Evolutionary conservation across 208 protist species (phyloP), one percentile per base, ranked within the genome.

Genomic region (Trypanosoma lewisi): DNA sequence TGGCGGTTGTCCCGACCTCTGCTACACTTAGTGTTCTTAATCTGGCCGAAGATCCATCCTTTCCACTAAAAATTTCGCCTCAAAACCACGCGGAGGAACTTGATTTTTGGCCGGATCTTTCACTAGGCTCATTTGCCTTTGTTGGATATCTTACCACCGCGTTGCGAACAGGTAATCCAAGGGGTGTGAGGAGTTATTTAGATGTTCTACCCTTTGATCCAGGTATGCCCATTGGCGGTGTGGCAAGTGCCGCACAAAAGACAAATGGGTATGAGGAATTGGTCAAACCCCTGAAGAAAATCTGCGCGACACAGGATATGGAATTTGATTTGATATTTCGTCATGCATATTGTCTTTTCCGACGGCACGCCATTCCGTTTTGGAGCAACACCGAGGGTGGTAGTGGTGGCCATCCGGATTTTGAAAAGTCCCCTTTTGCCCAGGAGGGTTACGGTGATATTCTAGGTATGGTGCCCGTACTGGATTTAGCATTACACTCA

Each of bases 341-440:
- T 4, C 80, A 84, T 72, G 84, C 85, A 16, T 96, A 92, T 68
- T 92, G 86, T 62, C 85, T 96, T 59, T 92, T 91, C 53, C 79
- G 89, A 0, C 84, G 86, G 9, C 86, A 93, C 64, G 86, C 78
- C 28, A 81, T 96, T 59, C 89, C 89, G 2, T 89, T 96, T 53
- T 96, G 86, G 86, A 80, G 77, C 41, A 66, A 67, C 21, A 85
- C 68, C 25, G 83, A 66, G 25, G 62, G 44, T 0, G 73, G 72
- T 37, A 78, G 85, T 61, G 73, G 76, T 12, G 86, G 86, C 2
- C 89, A 93, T 70, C 89, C 89, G 28, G 86, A 80, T 55, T 95
- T 92, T 63, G 67, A 80, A 55, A 48, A 69, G 23, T 92, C 83
- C 2, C 62, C 73, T 0, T 91, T 84, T 72, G 80, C 73, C 6